Base-by-base conservation (phyloP, 345 rosid genomes). In the Gossypium stocksii region DNA sequence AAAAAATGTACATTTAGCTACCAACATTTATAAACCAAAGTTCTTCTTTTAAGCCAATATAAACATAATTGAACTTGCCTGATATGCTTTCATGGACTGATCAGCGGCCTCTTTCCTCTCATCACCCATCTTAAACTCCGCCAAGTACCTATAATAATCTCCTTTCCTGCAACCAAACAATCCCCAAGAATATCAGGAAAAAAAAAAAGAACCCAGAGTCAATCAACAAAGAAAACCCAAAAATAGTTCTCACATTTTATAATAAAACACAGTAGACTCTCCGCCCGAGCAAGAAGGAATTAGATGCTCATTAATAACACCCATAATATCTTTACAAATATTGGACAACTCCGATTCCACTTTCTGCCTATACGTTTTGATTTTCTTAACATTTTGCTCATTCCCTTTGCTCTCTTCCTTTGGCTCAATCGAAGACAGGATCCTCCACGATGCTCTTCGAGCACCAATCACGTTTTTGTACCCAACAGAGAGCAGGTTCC, bases 211-310 rank as follows among this genome's bases (percentile, higher is more conserved):
- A 34, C 20, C 49, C 23, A 8, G 67, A 46, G 11, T 29, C 71
- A 52, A 56, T 23, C 16, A 29, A 68, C 43, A 25, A 45, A 48
- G 7, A 27, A 48, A 61, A 71, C 29, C 46, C 15, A 22, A 60
- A 34, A 53, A 62, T 58, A 17, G 56, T 14, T 70, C 81, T 67
- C 77, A 90, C 92, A 90, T 88, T 80, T 90, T 90, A 72, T 86
- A 82, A 77, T 80, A 90, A 80, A 90, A 90, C 22, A 88, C 90
- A 22, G 86, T 82, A 51, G 94, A 88, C 79, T 90, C 94, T 41
- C 86, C 83, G 15, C 80, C 87, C 2, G 84, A 27, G 79, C 85
- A 88, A 0, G 92, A 86, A 12, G 92, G 94, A 66, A 90, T 83
- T 22, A 90, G 84, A 82, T 88, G 91, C 52, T 89, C 89, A 74